Evolutionary conservation across 2,329 filamentous ascomycete species (phyloP), one percentile per base, ranked within the genome.

Genomic region (Penicillium sp.): DNA sequence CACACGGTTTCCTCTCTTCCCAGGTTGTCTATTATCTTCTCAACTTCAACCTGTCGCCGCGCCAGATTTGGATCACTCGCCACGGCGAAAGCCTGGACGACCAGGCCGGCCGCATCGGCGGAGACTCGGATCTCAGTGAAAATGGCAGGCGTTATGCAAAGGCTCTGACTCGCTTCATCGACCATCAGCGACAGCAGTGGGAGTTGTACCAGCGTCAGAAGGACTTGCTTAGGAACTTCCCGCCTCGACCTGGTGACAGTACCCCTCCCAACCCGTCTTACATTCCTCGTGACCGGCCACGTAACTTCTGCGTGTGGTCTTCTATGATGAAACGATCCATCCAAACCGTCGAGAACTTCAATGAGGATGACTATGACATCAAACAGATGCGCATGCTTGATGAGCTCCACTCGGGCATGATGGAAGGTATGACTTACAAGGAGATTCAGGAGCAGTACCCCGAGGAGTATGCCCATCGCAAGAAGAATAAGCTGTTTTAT

Each of bases 321-420:
- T 95, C 90, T 2, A 97, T 97, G 93, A 83, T 99, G 58, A 87
- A 89, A 69, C 88, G 94, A 59, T 91, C 89, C 54, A 86, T 94
- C 46, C 85, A 96, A 67, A 95, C 92, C 0, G 91, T 88, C 0
- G 85, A 94, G 59, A 88, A 88, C 70, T 99, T 97, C 70, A 89
- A 95, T 61, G 94, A 97, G 59, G 93, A 97, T 21, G 90, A 96
- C 49, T 96, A 93, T 70, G 94, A 97, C 61, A 86, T 95, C 63
- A 99, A 99, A 77, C 89, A 95, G 62, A 96, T 93, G 90, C 89
- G 92, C 66, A 95, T 96, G 90, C 82, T 99, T 47, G 95, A 99
- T 67, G 94, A 99, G 74, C 84, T 99, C 45, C 95, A 97, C 64
- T 88, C 93, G 0, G 94, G 94, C 13, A 82, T 85, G 45, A 96